Evolutionary conservation across 2,329 filamentous ascomycete genomes (phyloP).

Genomic region (Ceratocystis lukuohia): DNA sequence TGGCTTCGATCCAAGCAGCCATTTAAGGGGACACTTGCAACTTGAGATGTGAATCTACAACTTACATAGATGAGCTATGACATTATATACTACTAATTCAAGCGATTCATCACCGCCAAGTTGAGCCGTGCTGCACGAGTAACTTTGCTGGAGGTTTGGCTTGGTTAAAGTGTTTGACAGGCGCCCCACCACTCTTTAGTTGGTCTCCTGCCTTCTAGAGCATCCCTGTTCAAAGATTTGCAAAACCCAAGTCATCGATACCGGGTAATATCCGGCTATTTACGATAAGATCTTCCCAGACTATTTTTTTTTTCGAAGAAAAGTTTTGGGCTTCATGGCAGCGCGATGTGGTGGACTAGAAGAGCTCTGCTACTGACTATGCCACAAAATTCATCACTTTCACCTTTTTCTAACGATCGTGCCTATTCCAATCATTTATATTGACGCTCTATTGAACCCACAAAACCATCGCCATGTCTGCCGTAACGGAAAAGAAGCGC

Average conservation of each 20-base stretch:
- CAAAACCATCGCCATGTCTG: conserved; percentile 29
- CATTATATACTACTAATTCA: not conserved
- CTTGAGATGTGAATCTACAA: not conserved
- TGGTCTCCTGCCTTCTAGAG: not conserved
- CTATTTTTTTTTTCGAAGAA: conserved; percentile 19
- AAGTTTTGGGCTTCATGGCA: conserved; percentile 21
- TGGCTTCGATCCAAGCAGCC: not conserved
- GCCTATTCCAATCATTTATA: no score
- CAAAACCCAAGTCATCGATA: conserved; percentile 3
- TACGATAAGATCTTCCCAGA: conserved; percentile 15
- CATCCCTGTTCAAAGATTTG: not conserved
- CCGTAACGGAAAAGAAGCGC: conserved; percentile 35
- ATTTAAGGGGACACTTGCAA: not conserved
- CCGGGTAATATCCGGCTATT: conserved; percentile 13
- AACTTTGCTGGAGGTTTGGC: not conserved
- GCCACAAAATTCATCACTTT: no score
- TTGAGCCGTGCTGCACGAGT: not conserved
- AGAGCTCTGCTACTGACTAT: not conserved
- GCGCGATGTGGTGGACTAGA: conserved; percentile 2
- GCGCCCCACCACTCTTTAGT: not conserved
- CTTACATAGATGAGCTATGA: not conserved
- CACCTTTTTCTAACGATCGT: not conserved
- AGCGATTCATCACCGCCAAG: not conserved
- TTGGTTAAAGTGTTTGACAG: not conserved
- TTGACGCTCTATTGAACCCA: not conserved